A percentile compares a stretch with the other conserved stretches of the same genome.
Evolutionary conservation across 2,329 filamentous ascomycete genomes (phyloP).

Genomic region (Alternaria arbusti): DNA sequence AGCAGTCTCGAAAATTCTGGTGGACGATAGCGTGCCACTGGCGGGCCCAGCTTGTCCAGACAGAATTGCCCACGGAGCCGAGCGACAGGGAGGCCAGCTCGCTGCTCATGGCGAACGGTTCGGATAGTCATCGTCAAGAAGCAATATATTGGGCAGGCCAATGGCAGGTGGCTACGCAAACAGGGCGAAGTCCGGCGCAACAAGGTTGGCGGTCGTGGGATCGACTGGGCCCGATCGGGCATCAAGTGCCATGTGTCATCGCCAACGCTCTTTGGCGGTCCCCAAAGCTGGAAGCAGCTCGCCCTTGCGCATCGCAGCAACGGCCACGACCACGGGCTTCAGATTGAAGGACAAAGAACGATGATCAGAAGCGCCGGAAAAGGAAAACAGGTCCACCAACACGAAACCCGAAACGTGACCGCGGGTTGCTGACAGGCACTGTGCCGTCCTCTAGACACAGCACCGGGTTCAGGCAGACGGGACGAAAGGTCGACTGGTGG

Average conservation of each 20-base stretch:
- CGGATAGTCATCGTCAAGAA: conserved; percentile 37
- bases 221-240: conserved; percentile 27
- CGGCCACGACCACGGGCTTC: conserved; percentile 2
- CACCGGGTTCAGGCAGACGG: conserved; percentile 34
- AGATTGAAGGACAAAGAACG: conserved; percentile 23
- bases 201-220: conserved; percentile 16
- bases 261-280: conserved; percentile 37
- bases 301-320: conserved; percentile 23
- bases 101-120: conserved; percentile 14
- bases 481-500: conserved; percentile 28
- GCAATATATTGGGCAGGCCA: conserved; percentile 37
- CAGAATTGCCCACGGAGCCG: conserved; percentile 18
- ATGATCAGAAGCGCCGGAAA: conserved; percentile 22
- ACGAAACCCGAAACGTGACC: conserved; percentile 45
- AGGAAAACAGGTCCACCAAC: conserved; percentile 29
- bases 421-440: conserved; percentile 24
- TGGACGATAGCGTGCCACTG: conserved; percentile 37
- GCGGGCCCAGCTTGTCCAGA: conserved; percentile 18
- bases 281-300: conserved; percentile 34
- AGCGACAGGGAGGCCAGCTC: not conserved
- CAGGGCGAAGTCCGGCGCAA: conserved; percentile 24
- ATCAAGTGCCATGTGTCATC: conserved; percentile 38
- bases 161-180: conserved; percentile 20
- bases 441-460: conserved; percentile 26
- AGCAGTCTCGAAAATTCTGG: conserved; percentile 41